Evolutionary conservation across 805 yeast genomes (phyloP).

Genomic region (Pichia insulana): DNA sequence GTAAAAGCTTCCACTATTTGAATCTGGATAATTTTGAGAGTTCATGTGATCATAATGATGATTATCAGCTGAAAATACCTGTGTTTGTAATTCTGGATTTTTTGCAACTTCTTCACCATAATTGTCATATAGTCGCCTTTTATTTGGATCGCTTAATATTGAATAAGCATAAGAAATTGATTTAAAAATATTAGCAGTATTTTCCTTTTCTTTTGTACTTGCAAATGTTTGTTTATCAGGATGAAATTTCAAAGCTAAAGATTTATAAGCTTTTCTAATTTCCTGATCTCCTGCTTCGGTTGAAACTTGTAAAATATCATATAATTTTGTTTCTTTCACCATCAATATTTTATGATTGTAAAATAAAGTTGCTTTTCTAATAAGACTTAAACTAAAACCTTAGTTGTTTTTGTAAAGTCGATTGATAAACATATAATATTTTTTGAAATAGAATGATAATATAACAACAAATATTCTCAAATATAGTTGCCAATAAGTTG

Average conservation of each 20-base stretch:
- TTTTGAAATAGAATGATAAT: too few relatives aligned
- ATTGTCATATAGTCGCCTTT: conserved; percentile 42
- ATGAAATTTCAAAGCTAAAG: conserved; percentile 72
- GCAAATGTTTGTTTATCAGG: conserved; percentile 61
- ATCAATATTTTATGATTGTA: conserved; percentile 25
- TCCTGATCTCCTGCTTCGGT: conserved; percentile 58
- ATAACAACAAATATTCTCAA: neutral
- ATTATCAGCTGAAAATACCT: conserved; percentile 6
- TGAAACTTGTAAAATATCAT: conserved; percentile 62
- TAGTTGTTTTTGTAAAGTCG: too few relatives aligned
- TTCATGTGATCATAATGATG: neutral
- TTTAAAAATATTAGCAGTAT: conserved; percentile 47
- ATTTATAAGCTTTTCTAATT: conserved; percentile 74
- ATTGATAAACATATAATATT: too few relatives aligned
- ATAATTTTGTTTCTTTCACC: conserved; percentile 66
- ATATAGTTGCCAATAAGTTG: too few relatives aligned
- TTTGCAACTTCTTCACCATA: conserved; percentile 38
- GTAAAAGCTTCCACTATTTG: neutral
- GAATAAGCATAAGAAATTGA: conserved; percentile 62
- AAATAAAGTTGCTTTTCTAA: neutral
- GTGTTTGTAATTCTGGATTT: conserved; percentile 11
- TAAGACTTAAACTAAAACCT: neutral
- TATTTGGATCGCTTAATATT: conserved; percentile 38
- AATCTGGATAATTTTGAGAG: neutral
- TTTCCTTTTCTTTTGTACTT: conserved; percentile 19